Evolutionary conservation across 1,139 yeast species (phyloP), one percentile per base, ranked within the genome.

Genomic region (Pichia sp.): DNA sequence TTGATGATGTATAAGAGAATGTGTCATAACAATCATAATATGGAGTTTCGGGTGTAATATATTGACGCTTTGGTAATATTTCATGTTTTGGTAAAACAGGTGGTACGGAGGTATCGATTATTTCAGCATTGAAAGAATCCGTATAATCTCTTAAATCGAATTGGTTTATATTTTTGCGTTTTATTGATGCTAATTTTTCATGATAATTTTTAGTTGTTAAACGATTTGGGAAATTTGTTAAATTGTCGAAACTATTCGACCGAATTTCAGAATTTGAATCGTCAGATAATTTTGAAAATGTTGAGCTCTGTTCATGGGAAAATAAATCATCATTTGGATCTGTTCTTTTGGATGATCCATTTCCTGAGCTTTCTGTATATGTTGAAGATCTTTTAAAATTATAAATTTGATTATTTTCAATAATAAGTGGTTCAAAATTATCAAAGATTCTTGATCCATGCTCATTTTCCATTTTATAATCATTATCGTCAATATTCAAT

Each of bases 161-260:
- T 35, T 59, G 61, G 28, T 49, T 47, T 11, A 54, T 39, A 0
- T 35, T 10, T 39, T 49, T 53, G n/a, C n/a, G n/a, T n/a, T n/a
- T n/a, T n/a, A 50, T 38, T 22, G 46, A 26, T 6, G 58, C 56
- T n/a, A 59, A 40, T 28, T 55, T 49, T 28, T 35, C 31, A 33
- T 46, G 39, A 28, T 39, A 48, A 20, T 30, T 25, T 39, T 41
- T 25, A 38, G 48, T 38, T 37, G n/a, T 12, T 24, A 48, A 37
- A 3, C 23, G 30, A 6, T 20, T 16, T 23, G 30, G n/a, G 25
- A 22, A 10, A 7, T 38, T 11, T 6, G 20, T 25, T 31, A 16
- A 26, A 11, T 38, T 30, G 31, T 38, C 34, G 4, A 24, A 3
- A 3, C 22, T 27, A 7, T 20, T 16, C 11, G 41, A 33, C 8